phyloP scores from a whole-genome alignment of 441 rosid species.

The Populus hybrid region DNA sequence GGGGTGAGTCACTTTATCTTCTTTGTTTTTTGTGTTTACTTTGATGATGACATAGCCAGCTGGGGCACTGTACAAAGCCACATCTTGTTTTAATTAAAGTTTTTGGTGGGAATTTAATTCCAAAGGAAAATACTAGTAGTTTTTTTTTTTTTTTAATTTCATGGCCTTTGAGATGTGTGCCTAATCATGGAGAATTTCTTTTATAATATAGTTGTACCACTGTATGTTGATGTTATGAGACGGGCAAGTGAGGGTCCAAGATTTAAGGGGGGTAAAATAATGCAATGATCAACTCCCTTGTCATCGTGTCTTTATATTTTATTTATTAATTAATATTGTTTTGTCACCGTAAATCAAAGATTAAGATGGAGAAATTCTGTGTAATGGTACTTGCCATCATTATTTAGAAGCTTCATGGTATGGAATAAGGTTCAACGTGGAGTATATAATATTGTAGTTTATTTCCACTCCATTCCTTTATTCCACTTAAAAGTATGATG shows the following conservation, averaged over 20 bases:
- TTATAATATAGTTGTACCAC: background rate
- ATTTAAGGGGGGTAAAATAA: background rate
- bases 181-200: background rate
- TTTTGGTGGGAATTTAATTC: slow-evolving; percentile 18
- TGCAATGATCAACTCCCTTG: background rate
- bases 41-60: slow-evolving; percentile 33
- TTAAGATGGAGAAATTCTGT: no score
- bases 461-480: background rate
- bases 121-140: background rate
- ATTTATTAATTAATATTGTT: no score
- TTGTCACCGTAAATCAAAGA: no score
- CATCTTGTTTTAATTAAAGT: background rate
- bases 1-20: slow-evolving; percentile 8
- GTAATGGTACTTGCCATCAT: no score
- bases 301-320: no score
- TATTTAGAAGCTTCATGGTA: no score
- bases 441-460: no score
- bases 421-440: background rate
- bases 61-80: slow-evolving; percentile 22
- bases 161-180: slow-evolving; percentile 20
- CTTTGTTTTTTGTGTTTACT: slow-evolving; percentile 12
- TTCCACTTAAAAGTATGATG: background rate
- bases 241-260: slow-evolving; percentile 1
- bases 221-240: background rate
- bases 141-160: background rate